Percentiles rank a stretch among this genome's conserved stretches.
These are phyloP conservation scores for Escallonia rubra DNA, from an alignment of 129 eudicot genomes.

Conservation along the genomic window DNA sequence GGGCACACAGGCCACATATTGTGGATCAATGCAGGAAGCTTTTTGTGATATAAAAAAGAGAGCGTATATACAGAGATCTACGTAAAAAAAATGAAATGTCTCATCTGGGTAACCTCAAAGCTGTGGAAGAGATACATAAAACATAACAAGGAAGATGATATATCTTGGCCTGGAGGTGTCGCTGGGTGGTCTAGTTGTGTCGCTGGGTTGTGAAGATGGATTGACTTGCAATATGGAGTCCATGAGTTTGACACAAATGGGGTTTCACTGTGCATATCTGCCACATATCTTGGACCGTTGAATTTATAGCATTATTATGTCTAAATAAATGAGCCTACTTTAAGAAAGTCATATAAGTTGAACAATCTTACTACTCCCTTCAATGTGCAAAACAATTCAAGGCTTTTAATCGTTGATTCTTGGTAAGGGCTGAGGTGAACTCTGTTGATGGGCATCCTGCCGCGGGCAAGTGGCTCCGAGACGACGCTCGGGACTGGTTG, in stretches of 20 bases:
- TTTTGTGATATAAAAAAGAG: neutral
- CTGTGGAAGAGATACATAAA: too few species aligned
- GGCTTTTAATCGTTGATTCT: neutral
- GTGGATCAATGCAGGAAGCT: slow-evolving; percentile 14
- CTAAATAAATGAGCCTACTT: neutral
- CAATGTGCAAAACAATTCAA: neutral
- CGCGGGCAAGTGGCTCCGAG: too few species aligned
- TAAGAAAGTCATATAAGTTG: neutral
- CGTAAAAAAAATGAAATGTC: neutral
- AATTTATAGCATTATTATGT: neutral
- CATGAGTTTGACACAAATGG: neutral
- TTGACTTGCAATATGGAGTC: neutral
- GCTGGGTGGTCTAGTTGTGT: too few species aligned
- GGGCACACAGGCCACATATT: slow-evolving; percentile 20
- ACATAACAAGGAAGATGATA: too few species aligned
- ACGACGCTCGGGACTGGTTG: too few species aligned
- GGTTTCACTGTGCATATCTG: neutral
- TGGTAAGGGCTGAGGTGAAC: too few species aligned
- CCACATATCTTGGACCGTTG: neutral
- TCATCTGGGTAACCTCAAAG: slow-evolving; percentile 10
- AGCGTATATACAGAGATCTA: slow-evolving; percentile 1
- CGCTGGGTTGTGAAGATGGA: too few species aligned
- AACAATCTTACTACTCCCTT: neutral
- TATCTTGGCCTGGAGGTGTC: too few species aligned
- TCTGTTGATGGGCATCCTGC: too few species aligned